Evolutionary conservation across 2,329 filamentous ascomycete species (phyloP).

Genomic region (Penicillium sp.): DNA sequence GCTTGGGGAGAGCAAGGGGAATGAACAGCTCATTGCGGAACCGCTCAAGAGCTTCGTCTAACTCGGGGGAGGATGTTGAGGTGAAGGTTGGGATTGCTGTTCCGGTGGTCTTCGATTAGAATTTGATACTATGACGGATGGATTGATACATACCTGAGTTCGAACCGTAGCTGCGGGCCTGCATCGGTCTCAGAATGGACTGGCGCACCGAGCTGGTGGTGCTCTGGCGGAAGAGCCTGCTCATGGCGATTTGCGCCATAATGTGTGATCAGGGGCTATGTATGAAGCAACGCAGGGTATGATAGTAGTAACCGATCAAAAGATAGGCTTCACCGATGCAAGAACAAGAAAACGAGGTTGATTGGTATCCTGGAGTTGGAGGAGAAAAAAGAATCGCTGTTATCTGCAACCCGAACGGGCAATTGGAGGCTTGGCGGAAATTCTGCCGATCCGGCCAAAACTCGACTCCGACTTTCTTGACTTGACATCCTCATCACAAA

Average conservation of each 20-base stretch:
- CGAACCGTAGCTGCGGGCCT: slow-evolving; percentile 30
- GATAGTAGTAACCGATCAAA: not conserved
- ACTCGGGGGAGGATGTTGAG: slow-evolving; percentile 40
- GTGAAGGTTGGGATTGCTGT: slow-evolving; percentile 41
- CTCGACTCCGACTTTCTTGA: slow-evolving; percentile 23
- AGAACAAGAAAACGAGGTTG: slow-evolving; percentile 4
- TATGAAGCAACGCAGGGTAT: not conserved
- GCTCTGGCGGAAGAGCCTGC: slow-evolving; percentile 40
- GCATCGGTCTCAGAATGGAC: slow-evolving; percentile 31
- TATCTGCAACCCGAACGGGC: slow-evolving; percentile 18
- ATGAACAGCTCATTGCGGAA: slow-evolving; percentile 48
- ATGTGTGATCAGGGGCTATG: slow-evolving; percentile 1
- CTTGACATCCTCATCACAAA: slow-evolving; percentile 38
- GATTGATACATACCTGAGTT: slow-evolving; percentile 30
- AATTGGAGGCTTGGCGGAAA: slow-evolving; percentile 36
- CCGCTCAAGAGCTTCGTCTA: slow-evolving; percentile 40
- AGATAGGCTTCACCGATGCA: not conserved
- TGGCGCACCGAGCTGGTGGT: slow-evolving; percentile 31
- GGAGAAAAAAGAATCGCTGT: slow-evolving; percentile 26
- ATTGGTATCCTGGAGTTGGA: slow-evolving; percentile 9
- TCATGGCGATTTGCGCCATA: slow-evolving; percentile 42
- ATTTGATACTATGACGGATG: not conserved
- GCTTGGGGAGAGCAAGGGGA: slow-evolving; percentile 37
- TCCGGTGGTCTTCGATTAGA: not conserved
- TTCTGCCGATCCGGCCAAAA: slow-evolving; percentile 38